Conservation (phyloP, 345 rosid species). For the Sisymbrium irio region DNA sequence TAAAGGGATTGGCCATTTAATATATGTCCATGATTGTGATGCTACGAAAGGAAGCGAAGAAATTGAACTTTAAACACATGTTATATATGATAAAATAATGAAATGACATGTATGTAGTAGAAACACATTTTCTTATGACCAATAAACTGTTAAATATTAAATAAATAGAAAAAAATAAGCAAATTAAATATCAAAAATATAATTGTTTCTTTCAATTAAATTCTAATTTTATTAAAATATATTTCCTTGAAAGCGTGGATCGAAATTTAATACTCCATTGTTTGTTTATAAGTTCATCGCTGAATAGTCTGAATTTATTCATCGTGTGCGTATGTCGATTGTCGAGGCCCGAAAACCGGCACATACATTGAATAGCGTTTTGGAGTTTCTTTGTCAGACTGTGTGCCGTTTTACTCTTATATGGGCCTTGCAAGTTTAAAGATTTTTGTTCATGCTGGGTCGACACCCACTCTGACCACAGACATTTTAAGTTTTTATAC, state of each 20-base stretch:
- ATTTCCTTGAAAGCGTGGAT: no score
- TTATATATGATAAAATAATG: neutral
- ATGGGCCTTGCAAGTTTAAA: neutral
- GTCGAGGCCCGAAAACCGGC: neutral
- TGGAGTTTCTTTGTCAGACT: neutral
- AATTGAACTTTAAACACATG: constrained; percentile 7
- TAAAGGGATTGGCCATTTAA: neutral
- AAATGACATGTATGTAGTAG: neutral
- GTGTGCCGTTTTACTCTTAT: constrained; percentile 3
- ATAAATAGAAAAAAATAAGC: no score
- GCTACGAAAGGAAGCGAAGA: neutral
- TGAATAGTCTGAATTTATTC: neutral
- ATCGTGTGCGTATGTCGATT: no score
- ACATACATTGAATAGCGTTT: neutral
- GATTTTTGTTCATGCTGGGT: neutral
- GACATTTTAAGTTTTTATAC: neutral
- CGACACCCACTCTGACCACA: neutral
- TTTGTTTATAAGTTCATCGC: no score
- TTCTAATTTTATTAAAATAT: no score
- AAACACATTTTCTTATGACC: neutral
- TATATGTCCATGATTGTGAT: constrained; percentile 29
- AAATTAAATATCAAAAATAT: no score
- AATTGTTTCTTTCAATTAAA: no score
- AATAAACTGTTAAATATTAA: neutral
- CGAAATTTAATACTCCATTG: no score